phyloP scores from a whole-genome alignment of 768 basidiomycete genomes.

The Galerina marginata region DNA sequence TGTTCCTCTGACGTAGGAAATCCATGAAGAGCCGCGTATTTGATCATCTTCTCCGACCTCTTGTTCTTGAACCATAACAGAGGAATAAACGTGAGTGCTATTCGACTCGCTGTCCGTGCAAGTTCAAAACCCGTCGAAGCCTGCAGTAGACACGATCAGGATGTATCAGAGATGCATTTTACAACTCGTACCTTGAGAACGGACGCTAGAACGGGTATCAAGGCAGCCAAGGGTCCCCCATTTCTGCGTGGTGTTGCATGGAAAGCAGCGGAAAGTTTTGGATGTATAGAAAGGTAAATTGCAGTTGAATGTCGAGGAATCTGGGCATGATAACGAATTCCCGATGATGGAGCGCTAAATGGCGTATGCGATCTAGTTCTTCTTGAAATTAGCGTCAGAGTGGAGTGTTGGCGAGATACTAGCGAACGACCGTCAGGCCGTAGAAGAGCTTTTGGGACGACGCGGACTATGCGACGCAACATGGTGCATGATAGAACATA shows the following conservation, averaged over 20 bases:
- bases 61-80: constrained; percentile 65
- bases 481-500: constrained; percentile 53
- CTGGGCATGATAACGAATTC: neutral
- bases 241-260: constrained; percentile 42
- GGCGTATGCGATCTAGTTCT: neutral
- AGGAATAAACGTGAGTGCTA: constrained; percentile 79
- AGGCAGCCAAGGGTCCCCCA: constrained; percentile 33
- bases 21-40: constrained; percentile 55
- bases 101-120: constrained; percentile 70
- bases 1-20: constrained; percentile 59
- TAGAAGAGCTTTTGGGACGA: constrained; percentile 11
- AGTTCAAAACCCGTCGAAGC: constrained; percentile 75
- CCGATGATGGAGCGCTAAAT: constrained; percentile 5
- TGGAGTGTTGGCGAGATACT: constrained; percentile 8
- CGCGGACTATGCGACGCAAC: constrained; percentile 50
- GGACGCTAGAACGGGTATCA: constrained; percentile 60
- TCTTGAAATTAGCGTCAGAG: constrained; percentile 8
- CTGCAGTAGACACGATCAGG: constrained; percentile 41
- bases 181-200: constrained; percentile 62
- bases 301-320: constrained; percentile 14
- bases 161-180: neutral
- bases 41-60: constrained; percentile 54
- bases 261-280: constrained; percentile 28
- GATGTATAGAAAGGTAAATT: constrained; percentile 12
- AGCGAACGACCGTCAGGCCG: constrained; percentile 20